Evolutionary conservation across 208 protist species (phyloP), one percentile per base, ranked within the genome.

Genomic region (Lotmaria passim): DNA sequence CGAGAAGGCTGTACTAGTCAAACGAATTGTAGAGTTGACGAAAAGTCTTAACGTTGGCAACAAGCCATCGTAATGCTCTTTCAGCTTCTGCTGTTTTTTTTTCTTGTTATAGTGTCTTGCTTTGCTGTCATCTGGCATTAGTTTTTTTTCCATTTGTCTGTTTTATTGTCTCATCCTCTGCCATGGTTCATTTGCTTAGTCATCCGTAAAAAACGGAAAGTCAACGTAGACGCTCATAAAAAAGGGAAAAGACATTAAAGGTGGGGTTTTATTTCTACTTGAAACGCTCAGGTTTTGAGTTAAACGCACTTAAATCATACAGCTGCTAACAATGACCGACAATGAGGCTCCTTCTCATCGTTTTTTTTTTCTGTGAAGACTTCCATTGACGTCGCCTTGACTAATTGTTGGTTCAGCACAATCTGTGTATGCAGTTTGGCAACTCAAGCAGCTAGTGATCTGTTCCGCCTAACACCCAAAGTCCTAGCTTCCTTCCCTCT

Each of bases 1-100:
- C 0, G 62, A 78, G 51, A 69, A 71, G 30, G 55, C 66, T 12
- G 19, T 14, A 14, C 24, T 79, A 1, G 38, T 78, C 21, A 71
- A 41, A 26, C 43, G 61, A 7, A 64, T 78, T 33, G 38, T 63
- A 0, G 53, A 73, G 46, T 62, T 69, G 0, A 44, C 53, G 6
- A 23, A 59, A 1, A 30, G 46, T 11, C 41, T 73, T n/a, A 34
- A 33, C 28, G n/a, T 4, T 11, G 12, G 41, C 38, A 14, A 21
- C 19, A 17, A 5, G 7, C 5, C 14, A 31, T 36, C 24, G 3
- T 62, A 36, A 34, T 34, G 36, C 7, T 10, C 26, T n/a, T 57
- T 21, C 7, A 2, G 11, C 0, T 57, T 57, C 19, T 48, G 8
- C 36, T 36, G 30, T 36, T 31, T 56, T 36, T 14, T 56, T n/a